Base-by-base conservation (phyloP, 2,329 filamentous ascomycete species). In the Neonectria neomacrospora region DNA sequence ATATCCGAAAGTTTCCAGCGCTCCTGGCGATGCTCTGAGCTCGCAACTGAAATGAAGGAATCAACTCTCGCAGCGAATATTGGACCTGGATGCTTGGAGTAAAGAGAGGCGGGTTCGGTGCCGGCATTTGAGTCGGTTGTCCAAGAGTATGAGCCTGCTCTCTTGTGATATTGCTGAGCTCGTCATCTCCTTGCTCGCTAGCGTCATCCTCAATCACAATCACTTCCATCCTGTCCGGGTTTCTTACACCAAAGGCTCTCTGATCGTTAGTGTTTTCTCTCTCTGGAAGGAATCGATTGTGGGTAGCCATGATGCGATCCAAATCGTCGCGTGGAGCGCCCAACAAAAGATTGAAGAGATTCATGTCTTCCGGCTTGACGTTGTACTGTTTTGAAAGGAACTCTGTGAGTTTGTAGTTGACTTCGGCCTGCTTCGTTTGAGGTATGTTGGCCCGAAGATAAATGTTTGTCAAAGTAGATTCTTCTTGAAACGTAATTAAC, bases 11-110 rank as follows among this genome's bases (percentile, higher is more conserved):
- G 22, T 51, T 28, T 39, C 22, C 12, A 22, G 61, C 56, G n/a
- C 44, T 60, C 5, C 8, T 37, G 6, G 34, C 41, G 30, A 64
- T 32, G 23, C 41, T 54, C 45, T 60, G 48, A 4, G 42, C 45
- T 20, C 44, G 54, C 22, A 34, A 47, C 23, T 56, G 48, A 11
- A 60, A 28, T 42, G 56, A 60, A 10, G 56, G 61, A 5, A 64
- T 44, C 3, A 61, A 26, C 10, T 61, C 26, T 2, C 39, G 30
- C 26, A 61, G 26, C 34, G 34, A 48, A 48, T 56, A 28, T 9
- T 57, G 51, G 16, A 20, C 18, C 28, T 53, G 41, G 18, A 6
- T 44, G 12, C 14, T 37, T 26, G 53, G 5, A 44, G 18, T n/a
- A 45, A 16, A 1, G 8, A 3, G 16, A 14, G 32, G 22, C 7